Conservation (phyloP, 371 early-diverging fungal species). For the Sporodiniella umbellata region DNA sequence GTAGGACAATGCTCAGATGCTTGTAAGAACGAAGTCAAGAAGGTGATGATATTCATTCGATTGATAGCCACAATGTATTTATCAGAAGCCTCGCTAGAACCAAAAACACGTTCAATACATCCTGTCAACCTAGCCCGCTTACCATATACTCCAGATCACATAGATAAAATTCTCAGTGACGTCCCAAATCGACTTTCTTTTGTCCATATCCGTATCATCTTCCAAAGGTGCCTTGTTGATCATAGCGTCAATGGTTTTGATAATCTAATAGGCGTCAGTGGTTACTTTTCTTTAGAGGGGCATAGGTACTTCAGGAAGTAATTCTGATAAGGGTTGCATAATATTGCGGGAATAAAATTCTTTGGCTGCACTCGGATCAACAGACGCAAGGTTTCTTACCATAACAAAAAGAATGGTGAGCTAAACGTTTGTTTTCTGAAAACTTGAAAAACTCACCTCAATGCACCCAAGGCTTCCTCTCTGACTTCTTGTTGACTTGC, state of each 20-base stretch:
- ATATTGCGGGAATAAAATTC: constrained; percentile 71
- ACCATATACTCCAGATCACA: constrained; percentile 63
- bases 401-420: background rate
- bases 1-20: constrained; percentile 59
- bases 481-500: constrained; percentile 73
- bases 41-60: constrained; percentile 59
- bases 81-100: constrained; percentile 63
- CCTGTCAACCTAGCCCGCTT: too few relatives aligned
- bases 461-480: constrained; percentile 77
- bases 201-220: constrained; percentile 49
- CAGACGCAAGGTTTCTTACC: constrained; percentile 59
- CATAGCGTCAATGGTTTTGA: constrained; percentile 43
- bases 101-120: background rate
- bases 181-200: constrained; percentile 65
- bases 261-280: constrained; percentile 20
- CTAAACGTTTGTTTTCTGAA: background rate
- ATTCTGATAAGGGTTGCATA: constrained; percentile 44
- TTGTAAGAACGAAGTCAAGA: constrained; percentile 65
- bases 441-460: constrained; percentile 38
- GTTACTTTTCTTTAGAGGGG: background rate
- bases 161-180: constrained; percentile 73
- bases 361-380: constrained; percentile 57
- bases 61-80: constrained; percentile 65
- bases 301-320: constrained; percentile 43
- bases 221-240: constrained; percentile 42